These are phyloP conservation scores for Agapanthus africanus DNA, from an alignment of 106 monocot species.

Conservation along the genomic window DNA sequence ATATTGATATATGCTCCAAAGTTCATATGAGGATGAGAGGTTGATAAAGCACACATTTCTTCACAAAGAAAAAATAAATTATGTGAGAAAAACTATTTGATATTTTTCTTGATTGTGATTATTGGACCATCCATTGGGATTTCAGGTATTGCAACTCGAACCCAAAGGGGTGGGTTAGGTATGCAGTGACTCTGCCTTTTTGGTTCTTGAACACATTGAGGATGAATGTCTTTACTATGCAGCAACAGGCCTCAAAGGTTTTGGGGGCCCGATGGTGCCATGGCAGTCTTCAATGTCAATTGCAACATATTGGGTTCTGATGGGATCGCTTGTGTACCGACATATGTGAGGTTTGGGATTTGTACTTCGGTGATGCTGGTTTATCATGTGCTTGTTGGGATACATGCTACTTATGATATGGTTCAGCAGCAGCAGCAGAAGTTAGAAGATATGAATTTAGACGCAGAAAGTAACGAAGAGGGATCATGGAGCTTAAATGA, in stretches of 20 bases:
- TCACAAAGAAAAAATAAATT: no score
- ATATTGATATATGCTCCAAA: no score
- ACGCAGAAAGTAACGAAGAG: no score
- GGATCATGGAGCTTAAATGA: no score
- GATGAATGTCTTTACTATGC: slow-evolving; percentile 29
- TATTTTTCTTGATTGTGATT: slow-evolving; percentile 19
- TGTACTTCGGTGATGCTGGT: slow-evolving; percentile 52
- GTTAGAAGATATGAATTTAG: no score
- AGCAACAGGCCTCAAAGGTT: slow-evolving; percentile 37
- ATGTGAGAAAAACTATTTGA: no score
- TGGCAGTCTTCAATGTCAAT: slow-evolving; percentile 73
- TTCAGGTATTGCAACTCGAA: slow-evolving; percentile 52
- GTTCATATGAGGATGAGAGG: no score
- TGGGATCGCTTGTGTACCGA: slow-evolving; percentile 57
- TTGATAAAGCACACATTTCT: no score
- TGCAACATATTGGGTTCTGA: slow-evolving; percentile 58
- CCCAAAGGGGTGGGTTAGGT: slow-evolving; percentile 40
- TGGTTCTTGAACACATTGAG: slow-evolving; percentile 51
- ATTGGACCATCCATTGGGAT: slow-evolving; percentile 35
- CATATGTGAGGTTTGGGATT: slow-evolving; percentile 59
- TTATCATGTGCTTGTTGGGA: slow-evolving; percentile 57
- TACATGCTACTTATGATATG: slow-evolving; percentile 76
- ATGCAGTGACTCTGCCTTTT: slow-evolving; percentile 29
- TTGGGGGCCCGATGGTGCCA: slow-evolving; percentile 80
- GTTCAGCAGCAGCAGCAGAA: slow-evolving; percentile 18